Evolutionary conservation across 768 basidiomycete species (phyloP).

Genomic region (Bullera alba): DNA sequence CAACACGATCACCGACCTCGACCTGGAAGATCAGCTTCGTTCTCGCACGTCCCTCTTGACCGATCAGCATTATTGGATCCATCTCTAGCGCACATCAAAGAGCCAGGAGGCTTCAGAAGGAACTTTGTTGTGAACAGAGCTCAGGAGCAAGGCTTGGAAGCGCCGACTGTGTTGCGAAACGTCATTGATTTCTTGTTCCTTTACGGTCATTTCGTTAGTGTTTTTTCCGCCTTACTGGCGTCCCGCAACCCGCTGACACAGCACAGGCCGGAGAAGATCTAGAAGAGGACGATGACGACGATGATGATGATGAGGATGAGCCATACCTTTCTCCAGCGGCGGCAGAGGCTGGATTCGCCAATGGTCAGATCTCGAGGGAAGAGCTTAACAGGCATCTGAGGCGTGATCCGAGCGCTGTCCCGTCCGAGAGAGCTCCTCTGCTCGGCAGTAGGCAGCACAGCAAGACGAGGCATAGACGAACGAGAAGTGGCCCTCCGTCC

Average conservation of each 20-base stretch:
- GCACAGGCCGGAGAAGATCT: slow-evolving; percentile 78
- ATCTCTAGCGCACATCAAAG: slow-evolving; percentile 84
- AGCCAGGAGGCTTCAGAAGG: slow-evolving; percentile 88
- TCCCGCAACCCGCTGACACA: not conserved
- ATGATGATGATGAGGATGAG: slow-evolving; percentile 58
- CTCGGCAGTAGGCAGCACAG: slow-evolving; percentile 27
- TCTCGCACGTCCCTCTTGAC: slow-evolving; percentile 57
- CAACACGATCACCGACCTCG: slow-evolving; percentile 30
- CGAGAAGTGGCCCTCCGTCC: slow-evolving; percentile 58
- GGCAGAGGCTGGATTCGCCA: not conserved
- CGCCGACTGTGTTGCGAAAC: slow-evolving; percentile 60
- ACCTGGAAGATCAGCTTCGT: slow-evolving; percentile 49
- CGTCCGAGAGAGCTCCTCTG: slow-evolving; percentile 34
- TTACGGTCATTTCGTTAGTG: slow-evolving; percentile 89
- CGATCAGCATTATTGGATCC: slow-evolving; percentile 52
- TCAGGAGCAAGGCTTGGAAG: slow-evolving; percentile 59
- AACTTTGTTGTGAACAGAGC: slow-evolving; percentile 74
- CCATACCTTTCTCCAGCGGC: slow-evolving; percentile 4
- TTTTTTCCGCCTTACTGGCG: too few species aligned
- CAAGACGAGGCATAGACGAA: slow-evolving; percentile 45
- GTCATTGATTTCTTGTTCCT: slow-evolving; percentile 92
- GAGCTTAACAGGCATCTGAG: not conserved
- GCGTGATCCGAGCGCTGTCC: not conserved
- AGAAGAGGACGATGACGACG: slow-evolving; percentile 75
- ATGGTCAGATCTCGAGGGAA: slow-evolving; percentile 42